Conservation (phyloP, 352 stramenopile genomes). For the Phytophthora pinifolia region DNA sequence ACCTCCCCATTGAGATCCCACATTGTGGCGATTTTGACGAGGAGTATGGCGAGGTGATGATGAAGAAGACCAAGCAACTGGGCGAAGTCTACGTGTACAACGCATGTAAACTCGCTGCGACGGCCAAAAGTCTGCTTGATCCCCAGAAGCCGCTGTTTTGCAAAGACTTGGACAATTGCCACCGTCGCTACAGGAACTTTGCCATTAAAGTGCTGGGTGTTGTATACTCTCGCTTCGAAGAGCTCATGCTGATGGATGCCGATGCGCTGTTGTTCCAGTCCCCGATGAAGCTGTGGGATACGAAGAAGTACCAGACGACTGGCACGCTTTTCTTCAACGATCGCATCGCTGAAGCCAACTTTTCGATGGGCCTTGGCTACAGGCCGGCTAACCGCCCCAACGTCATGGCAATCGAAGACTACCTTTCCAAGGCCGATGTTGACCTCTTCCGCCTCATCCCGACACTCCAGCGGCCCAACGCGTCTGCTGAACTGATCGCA, state of each 20-base stretch:
- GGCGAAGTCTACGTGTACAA: conserved; percentile 69
- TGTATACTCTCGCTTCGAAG: conserved; percentile 62
- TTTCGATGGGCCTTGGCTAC: conserved; percentile 30
- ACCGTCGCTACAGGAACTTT: conserved; percentile 54
- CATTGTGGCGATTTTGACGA: conserved; percentile 66
- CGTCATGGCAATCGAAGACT: conserved; percentile 35
- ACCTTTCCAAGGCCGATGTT: conserved; percentile 31
- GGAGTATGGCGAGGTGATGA: conserved; percentile 34
- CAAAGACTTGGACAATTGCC: conserved; percentile 37
- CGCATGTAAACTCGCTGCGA: conserved; percentile 47
- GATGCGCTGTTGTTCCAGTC: conserved; percentile 69
- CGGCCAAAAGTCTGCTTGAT: conserved; percentile 29
- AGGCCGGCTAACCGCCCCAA: conserved; percentile 25
- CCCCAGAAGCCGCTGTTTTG: conserved; percentile 53
- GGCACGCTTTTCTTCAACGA: conserved; percentile 77
- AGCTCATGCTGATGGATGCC: conserved; percentile 79
- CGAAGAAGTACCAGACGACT: conserved; percentile 47
- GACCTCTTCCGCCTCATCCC: conserved; percentile 24
- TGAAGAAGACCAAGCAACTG: conserved; percentile 32
- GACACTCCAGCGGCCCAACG: conserved; percentile 20
- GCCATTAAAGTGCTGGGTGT: conserved; percentile 67
- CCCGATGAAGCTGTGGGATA: conserved; percentile 54
- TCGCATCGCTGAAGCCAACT: conserved; percentile 40
- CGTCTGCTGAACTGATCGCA: conserved; percentile 23
- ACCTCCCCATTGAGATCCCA: conserved; percentile 65